Conservation (phyloP, 352 stramenopile species). For the Globisporangium polare region DNA sequence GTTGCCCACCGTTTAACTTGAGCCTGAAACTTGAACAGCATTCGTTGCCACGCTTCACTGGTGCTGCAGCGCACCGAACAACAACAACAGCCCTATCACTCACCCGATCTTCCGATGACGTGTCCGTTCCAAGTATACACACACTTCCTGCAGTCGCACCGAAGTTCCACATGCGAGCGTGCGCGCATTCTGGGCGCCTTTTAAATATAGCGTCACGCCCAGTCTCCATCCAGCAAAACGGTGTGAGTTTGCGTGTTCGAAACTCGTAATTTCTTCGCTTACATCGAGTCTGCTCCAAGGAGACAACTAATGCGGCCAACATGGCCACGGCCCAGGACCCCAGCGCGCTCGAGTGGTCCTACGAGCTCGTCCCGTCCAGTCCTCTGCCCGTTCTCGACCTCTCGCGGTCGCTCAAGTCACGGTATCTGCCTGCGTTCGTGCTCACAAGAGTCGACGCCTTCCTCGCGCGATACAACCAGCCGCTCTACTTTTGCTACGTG, state of each 20-base stretch:
- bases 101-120: no score
- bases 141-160: neutral
- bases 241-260: neutral
- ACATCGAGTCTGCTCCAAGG: neutral
- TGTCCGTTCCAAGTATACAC: no score
- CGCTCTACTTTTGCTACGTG: constrained; percentile 16
- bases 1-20: neutral
- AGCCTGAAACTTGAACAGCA: neutral
- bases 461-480: constrained; percentile 23
- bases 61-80: no score
- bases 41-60: no score
- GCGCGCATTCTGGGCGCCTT: neutral
- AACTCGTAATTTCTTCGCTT: neutral
- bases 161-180: neutral
- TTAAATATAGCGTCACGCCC: neutral
- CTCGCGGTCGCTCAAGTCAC: constrained; percentile 31
- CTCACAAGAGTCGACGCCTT: constrained; percentile 19
- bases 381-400: constrained; percentile 30
- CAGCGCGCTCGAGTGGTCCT: constrained; percentile 12
- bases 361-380: constrained; percentile 24
- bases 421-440: constrained; percentile 17
- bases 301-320: neutral
- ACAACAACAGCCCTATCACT: no score
- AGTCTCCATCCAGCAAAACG: neutral
- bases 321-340: constrained; percentile 3